Conservation (phyloP, 2,329 filamentous ascomycete genomes). For the Westerdykella sp. region DNA sequence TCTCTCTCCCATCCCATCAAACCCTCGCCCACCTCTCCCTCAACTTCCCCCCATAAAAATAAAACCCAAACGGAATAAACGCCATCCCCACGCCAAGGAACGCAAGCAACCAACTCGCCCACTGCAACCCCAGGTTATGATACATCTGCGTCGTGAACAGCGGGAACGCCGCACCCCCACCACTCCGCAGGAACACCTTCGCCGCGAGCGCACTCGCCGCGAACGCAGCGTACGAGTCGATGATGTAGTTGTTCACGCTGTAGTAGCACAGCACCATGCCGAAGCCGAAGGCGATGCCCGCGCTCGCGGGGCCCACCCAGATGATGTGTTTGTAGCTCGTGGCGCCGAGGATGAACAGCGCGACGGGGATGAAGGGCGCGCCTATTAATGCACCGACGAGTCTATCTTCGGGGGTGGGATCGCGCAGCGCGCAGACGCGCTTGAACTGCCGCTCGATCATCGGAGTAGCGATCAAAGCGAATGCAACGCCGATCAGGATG, state of each 20-base stretch:
- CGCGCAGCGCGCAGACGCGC: no score
- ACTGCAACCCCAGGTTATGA: constrained; percentile 41
- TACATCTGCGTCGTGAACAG: constrained; percentile 46
- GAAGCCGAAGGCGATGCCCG: constrained; percentile 43
- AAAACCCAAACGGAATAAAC: no score
- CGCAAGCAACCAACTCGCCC: constrained; percentile 43
- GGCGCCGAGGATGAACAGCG: constrained; percentile 63
- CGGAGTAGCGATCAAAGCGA: no score
- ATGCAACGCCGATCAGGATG: constrained; percentile 47
- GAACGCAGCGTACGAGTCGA: constrained; percentile 54
- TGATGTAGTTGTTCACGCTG: constrained; percentile 58
- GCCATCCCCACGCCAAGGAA: constrained; percentile 30
- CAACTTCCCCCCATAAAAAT: no score
- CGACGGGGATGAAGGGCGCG: no score
- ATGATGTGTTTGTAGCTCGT: constrained; percentile 49
- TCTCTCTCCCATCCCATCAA: background rate
- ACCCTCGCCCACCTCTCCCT: background rate
- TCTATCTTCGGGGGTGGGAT: no score
- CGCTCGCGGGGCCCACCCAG: constrained; percentile 49
- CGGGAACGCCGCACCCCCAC: constrained; percentile 45
- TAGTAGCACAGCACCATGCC: constrained; percentile 30
- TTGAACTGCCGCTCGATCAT: no score
- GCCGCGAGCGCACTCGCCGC: constrained; percentile 32
- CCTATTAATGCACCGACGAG: no score
- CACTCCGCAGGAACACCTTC: constrained; percentile 42